Evolutionary conservation across 176 grass and related monocot genomes (phyloP), one percentile per base, ranked within the genome.

Genomic region (Secale cereale): DNA sequence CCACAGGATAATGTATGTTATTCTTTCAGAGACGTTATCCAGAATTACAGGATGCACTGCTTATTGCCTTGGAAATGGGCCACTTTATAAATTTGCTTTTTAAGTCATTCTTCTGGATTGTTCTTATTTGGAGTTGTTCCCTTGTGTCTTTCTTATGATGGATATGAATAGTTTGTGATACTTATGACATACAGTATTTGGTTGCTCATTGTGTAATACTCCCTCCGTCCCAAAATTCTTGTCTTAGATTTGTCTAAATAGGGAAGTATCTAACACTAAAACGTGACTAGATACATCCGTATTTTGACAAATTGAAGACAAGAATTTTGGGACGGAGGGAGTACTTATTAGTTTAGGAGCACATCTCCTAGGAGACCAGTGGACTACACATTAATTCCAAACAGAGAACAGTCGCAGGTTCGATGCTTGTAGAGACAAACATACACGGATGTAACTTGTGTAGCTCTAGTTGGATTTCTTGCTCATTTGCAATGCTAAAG

Each of bases 101-200:
- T 65, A 56, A 59, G 59, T 80, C 22, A 45, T 11, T 64, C 12
- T 81, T 75, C n/a, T 17, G 3, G 6, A 5, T 73, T 48, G 14
- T 74, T 74, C 56, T 48, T 62, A 30, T 63, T 82, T 77, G 75
- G 13, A 74, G 43, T 66, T 71, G 14, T 45, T 74, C 45, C 67
- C 10, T 78, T 45, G 28, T 27, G 16, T 48, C 16, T 65, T 88
- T 59, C 22, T 74, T 72, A 5, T 72, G 14, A 68, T 79, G 45
- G 48, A 28, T 48, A 4, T 48, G 63, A 66, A 79, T 43, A 74
- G 7, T 56, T 30, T 79, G 25, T 74, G 31, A 73, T 79, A 17
- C 9, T 2, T 16, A 83, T 17, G 10, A 2, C 22, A 7, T 20
- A n/a, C n/a, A n/a, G n/a, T n/a, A 33, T 73, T 73, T 40, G 3